Base-by-base conservation (phyloP, 208 protist genomes). In the Porcisia hertigi region DNA sequence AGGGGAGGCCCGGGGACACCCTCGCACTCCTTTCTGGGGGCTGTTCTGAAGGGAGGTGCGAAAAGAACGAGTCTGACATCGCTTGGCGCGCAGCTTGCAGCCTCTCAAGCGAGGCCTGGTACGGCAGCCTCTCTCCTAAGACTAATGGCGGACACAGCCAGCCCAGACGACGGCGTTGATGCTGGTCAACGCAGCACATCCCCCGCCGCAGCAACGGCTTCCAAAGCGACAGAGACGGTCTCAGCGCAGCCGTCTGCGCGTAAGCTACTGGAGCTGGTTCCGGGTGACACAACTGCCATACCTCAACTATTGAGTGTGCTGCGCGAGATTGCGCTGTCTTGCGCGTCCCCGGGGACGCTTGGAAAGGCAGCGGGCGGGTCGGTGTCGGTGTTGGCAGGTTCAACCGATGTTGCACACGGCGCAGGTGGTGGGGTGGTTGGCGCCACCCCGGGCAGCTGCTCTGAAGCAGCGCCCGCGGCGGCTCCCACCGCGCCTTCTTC, bases 321-420 rank as follows among this genome's bases (percentile, higher is more conserved):
- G 53, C 83, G 83, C 4, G 87, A 92, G 71, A 85, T 95, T 39
- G 81, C 84, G 16, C 79, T 88, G 4, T 82, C 75, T 8, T 84
- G 86, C 64, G 77, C 75, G 54, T 81, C 88, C 20, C 81, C 87
- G 9, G 83, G 83, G 57, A 70, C 79, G n/a, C 41, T 90, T 39
- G 57, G 69, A 5, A 45, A 41, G 47, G 52, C 36, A 23, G 36
- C 63, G 2, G 36, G 36, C 36, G 30, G 34, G 25, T 45, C 58
- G n/a, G 20, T 6, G 34, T 30, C 36, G 45, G 49, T 58, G 16
- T 53, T 34, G 20, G 41, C 47, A 49, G 25, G 57, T 45, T 4
- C 34, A 12, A 36, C 9, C 4, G 71, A 54, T 41, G 30, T n/a
- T 57, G 55, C 25, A 69, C 65, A 14, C 43, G 47, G 18, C 60